Percentiles rank a stretch among this genome's conserved stretches.
Evolutionary conservation across 805 yeast genomes (phyloP).

Genomic region (Hanseniaspora guilliermondii): DNA sequence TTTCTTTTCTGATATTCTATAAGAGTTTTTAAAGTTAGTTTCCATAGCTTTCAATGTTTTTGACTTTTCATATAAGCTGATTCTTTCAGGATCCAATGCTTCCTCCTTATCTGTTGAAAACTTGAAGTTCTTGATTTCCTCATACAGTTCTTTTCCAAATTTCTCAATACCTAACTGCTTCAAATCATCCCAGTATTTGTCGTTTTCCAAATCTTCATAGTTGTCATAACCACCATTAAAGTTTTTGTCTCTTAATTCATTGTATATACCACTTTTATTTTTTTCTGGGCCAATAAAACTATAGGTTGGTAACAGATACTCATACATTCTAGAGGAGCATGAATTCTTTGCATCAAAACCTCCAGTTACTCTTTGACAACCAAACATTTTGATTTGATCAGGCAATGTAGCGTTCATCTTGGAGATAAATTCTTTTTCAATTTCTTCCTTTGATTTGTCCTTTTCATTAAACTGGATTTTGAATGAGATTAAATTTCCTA

Average conservation of each 20-base stretch:
- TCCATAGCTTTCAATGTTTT: slow-evolving; percentile 51
- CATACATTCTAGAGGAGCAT: slow-evolving; percentile 93
- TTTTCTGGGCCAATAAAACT: slow-evolving; percentile 87
- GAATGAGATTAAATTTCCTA: slow-evolving; percentile 78
- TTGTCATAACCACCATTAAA: slow-evolving; percentile 12
- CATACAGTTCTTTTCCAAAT: slow-evolving; percentile 23
- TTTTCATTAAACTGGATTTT: slow-evolving; percentile 60
- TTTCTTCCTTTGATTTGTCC: slow-evolving; percentile 24
- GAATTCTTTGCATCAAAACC: slow-evolving; percentile 88
- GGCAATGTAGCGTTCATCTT: slow-evolving; percentile 71
- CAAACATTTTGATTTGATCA: slow-evolving; percentile 85
- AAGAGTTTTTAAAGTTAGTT: slow-evolving; percentile 52
- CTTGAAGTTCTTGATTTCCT: slow-evolving; percentile 21
- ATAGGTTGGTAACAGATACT: slow-evolving; percentile 84
- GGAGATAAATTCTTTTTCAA: slow-evolving; percentile 48
- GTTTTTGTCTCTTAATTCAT: slow-evolving; percentile 36
- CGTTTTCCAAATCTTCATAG: slow-evolving; percentile 48
- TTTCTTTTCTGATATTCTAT: slow-evolving; percentile 51
- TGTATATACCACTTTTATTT: slow-evolving; percentile 43
- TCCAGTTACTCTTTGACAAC: slow-evolving; percentile 74
- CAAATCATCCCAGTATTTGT: slow-evolving; percentile 56
- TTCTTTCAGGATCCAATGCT: slow-evolving; percentile 24
- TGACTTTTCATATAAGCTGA: slow-evolving; percentile 27
- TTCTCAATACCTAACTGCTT: slow-evolving; percentile 29
- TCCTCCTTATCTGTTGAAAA: slow-evolving; percentile 14